These are phyloP conservation scores for Phaeosphaeria sp. DNA, from an alignment of 2,329 filamentous ascomycete genomes.

Conservation along the genomic window DNA sequence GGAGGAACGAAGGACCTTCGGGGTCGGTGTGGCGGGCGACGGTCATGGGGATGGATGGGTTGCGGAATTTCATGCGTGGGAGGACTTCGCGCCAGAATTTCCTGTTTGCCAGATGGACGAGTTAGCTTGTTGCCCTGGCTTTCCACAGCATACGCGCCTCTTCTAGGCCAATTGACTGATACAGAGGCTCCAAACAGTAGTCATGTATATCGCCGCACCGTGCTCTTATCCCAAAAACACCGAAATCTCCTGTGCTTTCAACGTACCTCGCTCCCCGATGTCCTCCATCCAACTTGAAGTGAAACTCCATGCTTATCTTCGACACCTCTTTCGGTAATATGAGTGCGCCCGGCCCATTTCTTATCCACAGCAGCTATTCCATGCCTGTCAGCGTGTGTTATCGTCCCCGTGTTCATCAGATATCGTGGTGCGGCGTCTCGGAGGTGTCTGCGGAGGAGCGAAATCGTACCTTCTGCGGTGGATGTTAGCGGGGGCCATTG, in stretches of 20 bases:
- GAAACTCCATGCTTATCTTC: constrained; percentile 78
- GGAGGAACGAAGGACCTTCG: constrained; percentile 48
- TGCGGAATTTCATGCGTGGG: constrained; percentile 91
- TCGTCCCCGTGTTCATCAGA: background rate
- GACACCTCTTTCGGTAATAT: constrained; percentile 78
- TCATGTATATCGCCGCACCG: no score
- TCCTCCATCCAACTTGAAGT: constrained; percentile 65
- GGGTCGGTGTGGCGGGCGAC: constrained; percentile 68
- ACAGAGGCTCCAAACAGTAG: no score
- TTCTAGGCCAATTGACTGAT: background rate
- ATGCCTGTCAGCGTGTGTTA: constrained; percentile 7
- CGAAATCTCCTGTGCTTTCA: no score
- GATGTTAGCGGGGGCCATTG: constrained; percentile 25
- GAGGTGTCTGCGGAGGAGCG: constrained; percentile 20
- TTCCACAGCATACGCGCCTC: no score
- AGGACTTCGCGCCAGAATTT: constrained; percentile 89
- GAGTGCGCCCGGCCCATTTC: constrained; percentile 82
- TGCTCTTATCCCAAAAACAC: no score
- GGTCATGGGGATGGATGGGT: constrained; percentile 83
- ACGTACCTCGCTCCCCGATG: constrained; percentile 75
- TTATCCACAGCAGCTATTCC: constrained; percentile 72
- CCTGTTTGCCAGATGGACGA: no score
- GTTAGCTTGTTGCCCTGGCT: no score
- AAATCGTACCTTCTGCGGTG: constrained; percentile 40
- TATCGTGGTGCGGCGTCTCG: constrained; percentile 12